These are phyloP conservation scores for Dalbergia cultrata DNA, from an alignment of 306 rosid species.

Conservation along the genomic window DNA sequence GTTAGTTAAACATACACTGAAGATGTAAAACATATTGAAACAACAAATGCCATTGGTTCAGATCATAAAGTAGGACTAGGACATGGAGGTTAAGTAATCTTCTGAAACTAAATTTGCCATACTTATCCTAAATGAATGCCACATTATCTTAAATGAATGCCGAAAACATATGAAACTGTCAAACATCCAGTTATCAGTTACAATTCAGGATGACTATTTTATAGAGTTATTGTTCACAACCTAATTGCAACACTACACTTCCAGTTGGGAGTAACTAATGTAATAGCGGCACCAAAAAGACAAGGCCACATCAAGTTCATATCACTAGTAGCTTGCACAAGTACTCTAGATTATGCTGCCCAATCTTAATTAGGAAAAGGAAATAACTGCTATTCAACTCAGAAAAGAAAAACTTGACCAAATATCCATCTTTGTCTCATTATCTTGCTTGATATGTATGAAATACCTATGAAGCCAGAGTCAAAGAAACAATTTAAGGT, in stretches of 20 bases:
- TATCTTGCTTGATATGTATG: constrained; percentile 20
- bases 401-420: not conserved
- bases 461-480: constrained; percentile 7
- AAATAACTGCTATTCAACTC: constrained; percentile 15
- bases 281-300: constrained; percentile 2
- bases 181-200: constrained; percentile 29
- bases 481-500: not conserved
- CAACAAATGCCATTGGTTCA: too few relatives aligned
- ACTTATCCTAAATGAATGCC: not conserved
- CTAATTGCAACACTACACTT: constrained; percentile 3
- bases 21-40: constrained; percentile 23
- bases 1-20: not conserved
- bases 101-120: too few relatives aligned
- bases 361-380: constrained; percentile 23
- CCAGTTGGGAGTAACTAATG: constrained; percentile 19
- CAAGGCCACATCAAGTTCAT: constrained; percentile 32
- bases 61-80: not conserved
- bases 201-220: not conserved
- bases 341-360: constrained; percentile 19
- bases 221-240: not conserved
- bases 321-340: constrained; percentile 18
- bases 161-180: constrained; percentile 16
- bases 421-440: constrained; percentile 20
- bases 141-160: constrained; percentile 15
- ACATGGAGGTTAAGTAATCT: not conserved